Conservation (phyloP, 2,329 filamentous ascomycete species). For the Cladophialophora psammophila region DNA sequence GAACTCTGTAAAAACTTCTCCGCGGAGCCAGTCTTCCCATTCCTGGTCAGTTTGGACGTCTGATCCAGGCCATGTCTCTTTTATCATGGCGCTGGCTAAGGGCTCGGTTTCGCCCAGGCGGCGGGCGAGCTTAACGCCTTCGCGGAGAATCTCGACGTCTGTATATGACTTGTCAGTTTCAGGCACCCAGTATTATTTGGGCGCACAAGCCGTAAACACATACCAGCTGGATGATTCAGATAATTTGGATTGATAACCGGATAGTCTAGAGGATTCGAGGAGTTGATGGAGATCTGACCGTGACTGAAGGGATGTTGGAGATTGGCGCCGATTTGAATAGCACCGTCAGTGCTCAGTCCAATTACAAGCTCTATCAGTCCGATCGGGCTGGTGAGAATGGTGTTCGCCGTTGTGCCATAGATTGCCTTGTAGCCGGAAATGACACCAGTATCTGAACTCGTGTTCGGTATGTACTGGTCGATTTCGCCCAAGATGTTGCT, state of each 20-base stretch:
- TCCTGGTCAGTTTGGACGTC: conserved; percentile 38
- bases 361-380: conserved; percentile 40
- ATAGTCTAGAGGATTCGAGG: conserved; percentile 45
- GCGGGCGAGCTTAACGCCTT: conserved; percentile 46
- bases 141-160: conserved; percentile 52
- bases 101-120: conserved; percentile 45
- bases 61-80: conserved; percentile 40
- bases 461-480: conserved; percentile 24
- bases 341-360: conserved; percentile 41
- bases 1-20: conserved; percentile 35
- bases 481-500: conserved; percentile 23
- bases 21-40: conserved; percentile 43
- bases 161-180: neutral
- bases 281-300: conserved; percentile 41
- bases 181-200: neutral
- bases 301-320: conserved; percentile 40
- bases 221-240: conserved; percentile 51
- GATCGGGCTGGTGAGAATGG: conserved; percentile 33
- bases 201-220: neutral
- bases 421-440: conserved; percentile 40
- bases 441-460: conserved; percentile 27
- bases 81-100: conserved; percentile 46
- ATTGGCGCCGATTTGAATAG: conserved; percentile 34
- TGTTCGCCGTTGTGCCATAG: conserved; percentile 33
- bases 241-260: conserved; percentile 55